phyloP scores from a whole-genome alignment of 768 basidiomycete species.

The Tulasnella sp. region DNA sequence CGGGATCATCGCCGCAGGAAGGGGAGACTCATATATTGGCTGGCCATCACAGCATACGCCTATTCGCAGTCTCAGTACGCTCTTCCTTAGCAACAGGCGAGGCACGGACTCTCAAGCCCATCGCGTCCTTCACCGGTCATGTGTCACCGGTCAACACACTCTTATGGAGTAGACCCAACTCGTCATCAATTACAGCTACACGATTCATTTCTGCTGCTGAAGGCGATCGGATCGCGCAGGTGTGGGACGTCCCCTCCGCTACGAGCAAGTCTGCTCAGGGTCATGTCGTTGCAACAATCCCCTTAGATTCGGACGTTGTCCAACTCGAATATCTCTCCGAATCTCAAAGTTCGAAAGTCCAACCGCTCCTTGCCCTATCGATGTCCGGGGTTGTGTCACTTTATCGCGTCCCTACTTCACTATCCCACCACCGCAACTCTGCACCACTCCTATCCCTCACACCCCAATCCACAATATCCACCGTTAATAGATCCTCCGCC shows the following conservation, averaged over 20 bases:
- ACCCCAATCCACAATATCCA: not conserved
- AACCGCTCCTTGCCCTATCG: constrained; percentile 44
- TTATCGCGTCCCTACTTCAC: constrained; percentile 40
- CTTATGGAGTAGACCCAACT: constrained; percentile 38
- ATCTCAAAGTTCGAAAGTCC: constrained; percentile 24
- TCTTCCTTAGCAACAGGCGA: constrained; percentile 18
- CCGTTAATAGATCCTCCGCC: not conserved
- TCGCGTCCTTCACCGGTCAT: constrained; percentile 54
- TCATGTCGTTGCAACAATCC: constrained; percentile 46
- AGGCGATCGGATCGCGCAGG: constrained; percentile 48
- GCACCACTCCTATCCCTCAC: not conserved
- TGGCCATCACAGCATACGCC: constrained; percentile 50
- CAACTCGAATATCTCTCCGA: constrained; percentile 21
- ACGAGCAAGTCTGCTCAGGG: constrained; percentile 31
- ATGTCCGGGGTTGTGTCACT: constrained; percentile 50
- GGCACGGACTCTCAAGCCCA: constrained; percentile 35
- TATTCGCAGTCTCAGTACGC: constrained; percentile 32
- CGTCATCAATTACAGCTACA: constrained; percentile 23
- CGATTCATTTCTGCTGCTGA: constrained; percentile 54
- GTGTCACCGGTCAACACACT: constrained; percentile 44
- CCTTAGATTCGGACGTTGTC: constrained; percentile 55
- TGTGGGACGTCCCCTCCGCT: constrained; percentile 45
- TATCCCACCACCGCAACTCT: not conserved
- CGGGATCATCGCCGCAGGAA: constrained; percentile 29
- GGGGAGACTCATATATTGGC: constrained; percentile 52